phyloP scores from a whole-genome alignment of 805 yeast species.

The Saitoella complicata region DNA sequence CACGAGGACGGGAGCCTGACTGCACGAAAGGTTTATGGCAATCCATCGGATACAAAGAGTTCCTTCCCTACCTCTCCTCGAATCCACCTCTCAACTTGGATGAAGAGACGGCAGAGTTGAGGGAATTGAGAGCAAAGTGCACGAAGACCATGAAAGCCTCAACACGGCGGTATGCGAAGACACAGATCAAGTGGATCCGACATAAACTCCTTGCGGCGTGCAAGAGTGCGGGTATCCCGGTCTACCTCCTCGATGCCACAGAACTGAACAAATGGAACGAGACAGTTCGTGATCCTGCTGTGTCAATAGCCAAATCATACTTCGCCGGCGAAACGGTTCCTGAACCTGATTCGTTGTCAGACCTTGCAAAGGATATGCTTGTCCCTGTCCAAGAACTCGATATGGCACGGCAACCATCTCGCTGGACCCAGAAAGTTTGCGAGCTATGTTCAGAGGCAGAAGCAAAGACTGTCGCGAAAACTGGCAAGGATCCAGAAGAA shows the following conservation, averaged over 20 bases:
- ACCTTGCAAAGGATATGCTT: too few species aligned
- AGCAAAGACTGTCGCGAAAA: too few species aligned
- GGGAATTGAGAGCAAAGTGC: conserved; percentile 33
- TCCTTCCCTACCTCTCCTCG: conserved; percentile 35
- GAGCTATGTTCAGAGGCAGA: too few species aligned
- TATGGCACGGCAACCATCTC: too few species aligned
- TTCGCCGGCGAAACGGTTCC: too few species aligned
- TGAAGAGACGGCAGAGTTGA: conserved; percentile 17
- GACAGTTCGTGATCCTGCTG: conserved; percentile 28
- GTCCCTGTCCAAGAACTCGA: too few species aligned
- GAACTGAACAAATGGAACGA: conserved; percentile 46
- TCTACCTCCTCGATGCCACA: conserved; percentile 63
- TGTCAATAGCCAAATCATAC: too few species aligned
- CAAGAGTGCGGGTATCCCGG: conserved; percentile 28
- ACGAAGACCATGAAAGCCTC: conserved; percentile 54
- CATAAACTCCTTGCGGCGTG: conserved; percentile 46
- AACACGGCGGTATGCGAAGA: conserved; percentile 74
- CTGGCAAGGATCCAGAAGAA: too few species aligned
- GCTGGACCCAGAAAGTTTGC: too few species aligned
- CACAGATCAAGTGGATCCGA: conserved; percentile 81
- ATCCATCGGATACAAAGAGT: conserved; percentile 86
- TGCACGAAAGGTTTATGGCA: conserved; percentile 76
- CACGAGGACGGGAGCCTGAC: conserved; percentile 26
- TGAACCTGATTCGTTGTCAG: too few species aligned
- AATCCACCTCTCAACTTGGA: conserved; percentile 19